Base-by-base conservation (phyloP, 768 basidiomycete species). In the Cubamyces sp. region DNA sequence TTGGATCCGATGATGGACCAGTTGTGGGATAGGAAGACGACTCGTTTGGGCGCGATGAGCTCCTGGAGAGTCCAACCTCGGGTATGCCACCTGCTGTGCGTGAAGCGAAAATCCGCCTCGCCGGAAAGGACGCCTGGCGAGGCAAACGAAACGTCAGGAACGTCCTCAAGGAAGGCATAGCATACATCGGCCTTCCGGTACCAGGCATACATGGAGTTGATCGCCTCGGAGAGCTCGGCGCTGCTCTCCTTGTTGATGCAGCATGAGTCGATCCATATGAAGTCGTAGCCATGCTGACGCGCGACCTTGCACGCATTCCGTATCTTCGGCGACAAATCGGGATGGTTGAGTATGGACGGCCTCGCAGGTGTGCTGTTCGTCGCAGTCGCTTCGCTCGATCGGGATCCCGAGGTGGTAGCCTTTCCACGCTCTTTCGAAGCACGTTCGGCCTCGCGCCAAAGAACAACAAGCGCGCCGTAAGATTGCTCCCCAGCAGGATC, bases 21-120 rank as follows among this genome's bases (percentile, higher is more conserved):
- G 6, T 42, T n/a, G 0, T 19, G 40, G 9, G 47, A 49, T 0
- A 58, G 39, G 49, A 58, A 50, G 16, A 58, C 23, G 18, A 58
- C 57, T 5, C 23, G 23, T 5, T 18, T 26, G 0, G 57, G 57
- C 5, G 57, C 57, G 16, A 58, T 15, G 15, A 58, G 40, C 57
- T 58, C 57, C 11, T 58, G 57, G 12, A 58, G 48, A 1, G 57
- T 58, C 57, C 57, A 58, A 0, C 47, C 57, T 3, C 48, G 47
- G 8, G 39, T 28, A 48, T 50, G 50, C 57, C 48, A 58, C 11
- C 23, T 41, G 39, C 48, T 50, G 39, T 25, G 12, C 37, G 18
- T 21, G 7, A 58, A 50, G 0, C 41, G 43, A 14, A 18, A 2
- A 5, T 45, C 6, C 14, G 19, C 45, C 42, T 28, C 54, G 18